These are phyloP conservation scores for Cutaneotrichosporon sp. DNA, from an alignment of 1,284 basidiomycete species.

Conservation along the genomic window DNA sequence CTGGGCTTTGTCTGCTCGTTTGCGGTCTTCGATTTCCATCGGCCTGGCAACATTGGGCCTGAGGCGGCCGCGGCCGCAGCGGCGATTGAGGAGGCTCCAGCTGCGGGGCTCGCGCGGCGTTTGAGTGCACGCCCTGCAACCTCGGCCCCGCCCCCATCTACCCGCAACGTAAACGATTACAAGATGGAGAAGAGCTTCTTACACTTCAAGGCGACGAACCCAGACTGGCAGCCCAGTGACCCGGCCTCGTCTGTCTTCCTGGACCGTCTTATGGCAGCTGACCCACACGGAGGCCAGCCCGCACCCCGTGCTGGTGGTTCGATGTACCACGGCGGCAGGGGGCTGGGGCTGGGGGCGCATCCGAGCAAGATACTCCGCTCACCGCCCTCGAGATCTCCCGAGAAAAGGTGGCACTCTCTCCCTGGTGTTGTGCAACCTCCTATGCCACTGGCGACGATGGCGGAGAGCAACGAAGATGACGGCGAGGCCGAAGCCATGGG, in stretches of 20 bases:
- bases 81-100: not conserved
- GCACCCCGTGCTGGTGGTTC: constrained; percentile 10
- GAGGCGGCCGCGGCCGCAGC: constrained; percentile 26
- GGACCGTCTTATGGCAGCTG: constrained; percentile 69
- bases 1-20: constrained; percentile 96
- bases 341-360: constrained; percentile 13
- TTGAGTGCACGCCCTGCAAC: constrained; percentile 1
- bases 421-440: constrained; percentile 2
- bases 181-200: constrained; percentile 99
- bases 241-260: constrained; percentile 81
- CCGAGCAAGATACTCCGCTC: not conserved
- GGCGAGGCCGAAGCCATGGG: constrained; percentile 27
- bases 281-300: constrained; percentile 3
- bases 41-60: constrained; percentile 82
- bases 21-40: constrained; percentile 94
- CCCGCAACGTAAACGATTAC: constrained; percentile 63
- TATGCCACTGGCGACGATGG: constrained; percentile 23
- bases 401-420: constrained; percentile 3
- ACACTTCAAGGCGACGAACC: constrained; percentile 92
- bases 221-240: constrained; percentile 88
- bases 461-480: constrained; percentile 25
- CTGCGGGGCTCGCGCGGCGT: not conserved
- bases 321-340: constrained; percentile 24
- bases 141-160: not conserved
- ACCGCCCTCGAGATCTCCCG: not conserved